Evolutionary conservation across 2,329 filamentous ascomycete genomes (phyloP), one percentile per base, ranked within the genome.

Genomic region (Fusarium sp.): DNA sequence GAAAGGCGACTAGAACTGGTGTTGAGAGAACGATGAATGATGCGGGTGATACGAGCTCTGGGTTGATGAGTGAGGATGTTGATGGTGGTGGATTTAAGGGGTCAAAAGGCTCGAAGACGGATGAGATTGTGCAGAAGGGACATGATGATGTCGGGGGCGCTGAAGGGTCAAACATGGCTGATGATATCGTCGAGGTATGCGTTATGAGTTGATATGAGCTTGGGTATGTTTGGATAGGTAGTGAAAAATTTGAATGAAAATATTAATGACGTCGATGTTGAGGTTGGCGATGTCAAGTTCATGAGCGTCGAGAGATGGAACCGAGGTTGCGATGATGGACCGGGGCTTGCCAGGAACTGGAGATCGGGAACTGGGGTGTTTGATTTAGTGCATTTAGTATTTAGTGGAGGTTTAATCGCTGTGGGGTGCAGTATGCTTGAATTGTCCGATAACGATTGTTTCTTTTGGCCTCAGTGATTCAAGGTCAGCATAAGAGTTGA

Each of bases 21-120:
- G 93, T 96, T 5, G 93, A 93, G 64, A 98, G 88, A 35, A 98
- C 88, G 33, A 98, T 77, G 76, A 89, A 90, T 20, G 88, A 83
- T 14, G 85, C 71, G 2, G 86, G 85, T 3, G 78, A 75, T 12
- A 83, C 82, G 67, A 83, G 76, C 46, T 76, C 69, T 45, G 77
- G 77, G 50, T 76, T 67, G 62, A 79, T 64, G 8, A 78, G 37
- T 14, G 65, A 75, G 13, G 81, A 77, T 46, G 80, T 73, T 17
- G 82, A 48, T 3, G 80, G 54, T 0, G 86, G 86, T 0, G 87
- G 86, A 3, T 73, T 41, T 32, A 77, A 54, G 5, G 85, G 84
- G 58, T 84, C 75, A 79, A 83, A 87, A 5, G 88, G 81, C 2
- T 81, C 68, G 77, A 87, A 90, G 60, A 81, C 74, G 32, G 78